A percentile compares a stretch with the other conserved stretches of the same genome.
These are phyloP conservation scores for Neohortaea acidophila DNA, from an alignment of 495 filamentous ascomycete species.

Conservation along the genomic window DNA sequence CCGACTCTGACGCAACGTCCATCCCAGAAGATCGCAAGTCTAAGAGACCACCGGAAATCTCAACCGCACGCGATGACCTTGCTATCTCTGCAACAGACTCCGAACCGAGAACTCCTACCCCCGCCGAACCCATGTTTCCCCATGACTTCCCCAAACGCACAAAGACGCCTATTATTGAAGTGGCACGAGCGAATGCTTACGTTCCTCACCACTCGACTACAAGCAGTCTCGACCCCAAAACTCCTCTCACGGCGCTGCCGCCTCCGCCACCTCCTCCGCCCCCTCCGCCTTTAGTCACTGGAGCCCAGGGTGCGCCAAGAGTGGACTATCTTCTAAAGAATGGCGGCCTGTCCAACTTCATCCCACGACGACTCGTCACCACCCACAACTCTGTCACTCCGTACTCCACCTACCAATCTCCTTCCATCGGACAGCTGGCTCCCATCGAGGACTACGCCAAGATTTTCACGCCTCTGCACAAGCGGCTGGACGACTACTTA, in stretches of 20 bases:
- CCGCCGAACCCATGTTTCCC: conserved; percentile 33
- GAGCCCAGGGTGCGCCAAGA: conserved; percentile 49
- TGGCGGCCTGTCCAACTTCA: conserved; percentile 54
- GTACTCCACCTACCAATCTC: conserved; percentile 35
- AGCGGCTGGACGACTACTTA: conserved; percentile 70
- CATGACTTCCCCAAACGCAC: conserved; percentile 29
- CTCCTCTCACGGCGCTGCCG: conserved; percentile 10
- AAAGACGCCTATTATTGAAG: conserved; percentile 22
- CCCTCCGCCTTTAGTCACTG: conserved; percentile 57
- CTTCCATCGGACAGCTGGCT: conserved; percentile 13
- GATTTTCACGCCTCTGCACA: conserved; percentile 65
- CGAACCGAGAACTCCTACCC: conserved; percentile 42
- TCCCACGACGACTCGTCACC: conserved; percentile 50
- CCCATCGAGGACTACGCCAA: conserved; percentile 37
- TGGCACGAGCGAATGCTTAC: conserved; percentile 7
- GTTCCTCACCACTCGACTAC: conserved; percentile 6
- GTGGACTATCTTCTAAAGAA: conserved; percentile 84
- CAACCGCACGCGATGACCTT: conserved; percentile 29
- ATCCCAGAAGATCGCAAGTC: conserved; percentile 46
- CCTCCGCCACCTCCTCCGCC: conserved; percentile 48
- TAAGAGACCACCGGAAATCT: conserved; percentile 23
- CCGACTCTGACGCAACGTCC: conserved; percentile 51
- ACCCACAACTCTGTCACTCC: conserved; percentile 17
- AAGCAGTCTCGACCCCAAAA: conserved; percentile 4
- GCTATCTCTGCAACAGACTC: conserved; percentile 28